Conservation (phyloP, 2,329 filamentous ascomycete species). For the Fusarium proliferatum region DNA sequence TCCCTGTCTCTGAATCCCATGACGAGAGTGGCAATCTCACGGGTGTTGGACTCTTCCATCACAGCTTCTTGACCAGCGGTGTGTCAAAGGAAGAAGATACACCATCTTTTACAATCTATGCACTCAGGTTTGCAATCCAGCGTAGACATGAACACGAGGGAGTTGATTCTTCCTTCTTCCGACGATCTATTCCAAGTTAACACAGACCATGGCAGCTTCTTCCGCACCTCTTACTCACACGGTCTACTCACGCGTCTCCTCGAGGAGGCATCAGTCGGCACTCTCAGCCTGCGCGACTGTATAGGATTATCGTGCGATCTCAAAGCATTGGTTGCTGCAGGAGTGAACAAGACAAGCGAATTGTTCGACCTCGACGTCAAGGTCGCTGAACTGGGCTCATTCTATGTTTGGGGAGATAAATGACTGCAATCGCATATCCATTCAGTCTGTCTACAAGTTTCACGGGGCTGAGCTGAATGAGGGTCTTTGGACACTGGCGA, state of each 20-base stretch:
- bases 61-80: background rate
- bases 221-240: no score
- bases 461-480: background rate
- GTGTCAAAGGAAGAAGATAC: background rate
- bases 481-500: fast-evolving
- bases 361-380: background rate
- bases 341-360: background rate
- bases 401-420: background rate
- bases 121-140: fast-evolving
- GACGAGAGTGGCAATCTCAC: background rate
- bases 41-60: background rate
- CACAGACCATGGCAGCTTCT: no score
- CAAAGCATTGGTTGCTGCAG: no score
- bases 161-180: no score
- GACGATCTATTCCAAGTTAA: no score
- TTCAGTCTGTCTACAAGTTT: background rate
- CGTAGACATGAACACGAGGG: no score
- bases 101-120: background rate
- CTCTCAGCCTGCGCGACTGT: no score
- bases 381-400: fast-evolving
- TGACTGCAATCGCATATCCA: no score
- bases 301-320: no score
- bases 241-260: no score
- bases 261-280: no score
- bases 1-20: background rate